Base-by-base conservation (phyloP, 2,329 filamentous ascomycete species). In the Trichoderma sp. region DNA sequence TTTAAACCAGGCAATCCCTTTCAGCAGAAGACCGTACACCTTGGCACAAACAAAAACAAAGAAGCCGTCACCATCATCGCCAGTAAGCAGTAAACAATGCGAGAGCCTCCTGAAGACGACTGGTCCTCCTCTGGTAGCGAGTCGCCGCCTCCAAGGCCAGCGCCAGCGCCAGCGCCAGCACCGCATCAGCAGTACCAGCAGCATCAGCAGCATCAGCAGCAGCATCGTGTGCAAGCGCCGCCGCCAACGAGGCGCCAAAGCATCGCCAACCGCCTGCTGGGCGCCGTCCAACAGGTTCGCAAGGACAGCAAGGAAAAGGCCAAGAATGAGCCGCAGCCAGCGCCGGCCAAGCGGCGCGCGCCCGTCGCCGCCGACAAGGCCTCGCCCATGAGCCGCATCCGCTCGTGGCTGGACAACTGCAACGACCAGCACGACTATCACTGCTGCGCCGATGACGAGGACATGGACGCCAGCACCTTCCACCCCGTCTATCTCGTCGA, bases 391-490 rank as follows among this genome's bases (percentile, higher is more conserved):
- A 75, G 74, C 58, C 79, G 79, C 59, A 77, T 83, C 60, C 78
- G 78, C 58, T 78, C 81, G 54, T 83, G 82, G 82, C 77, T 83
- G 39, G 80, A 83, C 68, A 76, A 76, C 14, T 83, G 82, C 72
- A 81, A 81, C 67, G 74, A 75, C n/a, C 77, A 81, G 60, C 82
- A 83, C 65, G 75, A 78, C 16, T 74, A 77, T 30, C 82, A 83
- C 73, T 83, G 81, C 72, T 77, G 74, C 61, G 74, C 76, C 13
- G 72, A 69, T 18, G 72, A 69, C 21, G 72, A 69, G 13, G 73
- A 74, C 16, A 52, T 70, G 16, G 75, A 73, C 49, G 59, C 72
- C 58, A 65, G 74, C 24, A 81, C 79, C 34, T 83, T 80, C 76
- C 77, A 78, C 30, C 82, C 82, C 5, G 71, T 75, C 30, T 82